A percentile compares a stretch with the other conserved stretches of the same genome.
Evolutionary conservation across 352 stramenopile species (phyloP).

Genomic region (Pythium scleroteichum): DNA sequence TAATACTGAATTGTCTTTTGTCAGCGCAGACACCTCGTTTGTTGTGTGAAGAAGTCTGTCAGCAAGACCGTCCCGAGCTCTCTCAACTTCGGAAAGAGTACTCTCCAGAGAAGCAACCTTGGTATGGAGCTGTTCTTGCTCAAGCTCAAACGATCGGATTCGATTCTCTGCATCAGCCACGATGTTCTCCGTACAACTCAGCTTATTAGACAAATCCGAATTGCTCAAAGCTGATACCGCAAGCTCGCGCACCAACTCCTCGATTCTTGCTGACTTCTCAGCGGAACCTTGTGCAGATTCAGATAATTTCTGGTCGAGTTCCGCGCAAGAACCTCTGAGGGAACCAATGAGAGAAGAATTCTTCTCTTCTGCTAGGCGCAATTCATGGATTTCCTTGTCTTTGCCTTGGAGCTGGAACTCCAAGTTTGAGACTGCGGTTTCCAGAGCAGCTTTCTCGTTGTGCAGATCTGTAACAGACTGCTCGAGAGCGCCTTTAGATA

Average conservation of each 20-base stretch:
- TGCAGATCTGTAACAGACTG: not conserved
- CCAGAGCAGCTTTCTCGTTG: not conserved
- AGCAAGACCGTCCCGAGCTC: no score
- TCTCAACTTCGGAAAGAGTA: no score
- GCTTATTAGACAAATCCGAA: no score
- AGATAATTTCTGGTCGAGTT: not conserved
- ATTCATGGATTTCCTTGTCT: not conserved
- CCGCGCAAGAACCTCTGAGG: not conserved
- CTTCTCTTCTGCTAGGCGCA: not conserved
- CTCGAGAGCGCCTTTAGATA: not conserved
- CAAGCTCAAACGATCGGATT: no score
- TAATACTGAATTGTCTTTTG: no score
- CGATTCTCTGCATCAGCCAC: no score
- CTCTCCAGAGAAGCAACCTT: no score
- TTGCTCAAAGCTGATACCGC: not conserved
- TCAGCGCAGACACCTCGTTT: no score
- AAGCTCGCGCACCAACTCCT: not conserved
- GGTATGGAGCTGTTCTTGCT: no score
- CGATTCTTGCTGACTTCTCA: conserved; percentile 7
- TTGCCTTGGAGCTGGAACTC: not conserved
- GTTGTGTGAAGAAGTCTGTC: no score
- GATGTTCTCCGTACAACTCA: no score
- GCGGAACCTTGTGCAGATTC: not conserved
- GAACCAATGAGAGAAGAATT: not conserved
- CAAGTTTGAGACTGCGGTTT: not conserved